Conservation (phyloP, 768 basidiomycete species). For the Mycena crocata region DNA sequence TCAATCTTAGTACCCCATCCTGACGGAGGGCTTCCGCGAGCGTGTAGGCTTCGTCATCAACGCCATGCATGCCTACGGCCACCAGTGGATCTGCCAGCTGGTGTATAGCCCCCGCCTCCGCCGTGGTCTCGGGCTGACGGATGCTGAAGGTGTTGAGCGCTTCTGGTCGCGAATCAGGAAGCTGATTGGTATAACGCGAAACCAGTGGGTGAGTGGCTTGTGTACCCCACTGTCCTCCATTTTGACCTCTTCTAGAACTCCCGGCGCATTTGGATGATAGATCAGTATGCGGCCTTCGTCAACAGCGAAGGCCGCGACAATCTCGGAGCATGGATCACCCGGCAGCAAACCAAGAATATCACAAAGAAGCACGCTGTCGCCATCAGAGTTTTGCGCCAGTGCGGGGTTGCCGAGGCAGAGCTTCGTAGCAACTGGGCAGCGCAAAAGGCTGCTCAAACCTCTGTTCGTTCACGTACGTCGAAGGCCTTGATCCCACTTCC, state of each 20-base stretch:
- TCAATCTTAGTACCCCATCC: conserved; percentile 38
- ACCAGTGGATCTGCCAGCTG: conserved; percentile 50
- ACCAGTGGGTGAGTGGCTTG: conserved; percentile 32
- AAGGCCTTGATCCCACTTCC: not conserved
- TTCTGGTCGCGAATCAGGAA: conserved; percentile 44
- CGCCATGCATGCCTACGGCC: conserved; percentile 50
- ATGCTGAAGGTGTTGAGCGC: conserved; percentile 50
- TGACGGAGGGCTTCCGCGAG: conserved; percentile 20
- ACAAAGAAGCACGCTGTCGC: conserved; percentile 27
- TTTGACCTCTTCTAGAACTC: conserved; percentile 2
- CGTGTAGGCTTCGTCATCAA: conserved; percentile 41
- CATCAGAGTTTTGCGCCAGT: conserved; percentile 28
- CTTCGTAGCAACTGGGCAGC: conserved; percentile 46
- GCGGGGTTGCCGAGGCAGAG: conserved; percentile 29
- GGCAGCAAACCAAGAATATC: conserved; percentile 33
- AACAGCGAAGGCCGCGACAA: conserved; percentile 39
- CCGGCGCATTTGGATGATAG: conserved; percentile 47
- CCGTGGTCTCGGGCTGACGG: conserved; percentile 44
- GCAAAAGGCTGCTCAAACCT: conserved; percentile 47
- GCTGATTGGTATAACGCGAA: conserved; percentile 34
- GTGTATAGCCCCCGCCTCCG: conserved; percentile 46
- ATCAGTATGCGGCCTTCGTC: conserved; percentile 44
- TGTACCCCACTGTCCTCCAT: not conserved
- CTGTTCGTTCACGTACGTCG: conserved; percentile 42
- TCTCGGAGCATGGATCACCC: conserved; percentile 48